Conservation (phyloP, 2,329 filamentous ascomycete genomes). For the Meredithiella fracta region DNA sequence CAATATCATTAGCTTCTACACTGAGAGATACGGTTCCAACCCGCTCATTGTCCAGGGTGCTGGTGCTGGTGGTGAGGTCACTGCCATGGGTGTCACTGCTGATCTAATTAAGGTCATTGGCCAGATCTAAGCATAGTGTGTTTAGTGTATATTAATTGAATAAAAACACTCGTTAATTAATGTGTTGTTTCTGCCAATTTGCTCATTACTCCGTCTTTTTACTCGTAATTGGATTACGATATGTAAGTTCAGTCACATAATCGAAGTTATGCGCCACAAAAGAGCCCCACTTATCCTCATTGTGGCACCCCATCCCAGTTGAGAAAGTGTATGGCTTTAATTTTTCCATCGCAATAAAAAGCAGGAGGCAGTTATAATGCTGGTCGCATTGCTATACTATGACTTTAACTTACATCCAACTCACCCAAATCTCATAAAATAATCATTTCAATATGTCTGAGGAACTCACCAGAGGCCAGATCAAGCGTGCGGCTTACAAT, state of each 20-base stretch:
- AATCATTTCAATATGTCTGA: constrained; percentile 17
- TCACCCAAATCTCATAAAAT: neutral
- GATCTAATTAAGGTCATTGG: constrained; percentile 81
- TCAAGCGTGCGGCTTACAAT: constrained; percentile 51
- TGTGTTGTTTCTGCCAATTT: no score
- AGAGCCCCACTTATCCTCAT: neutral
- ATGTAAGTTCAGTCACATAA: neutral
- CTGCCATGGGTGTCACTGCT: constrained; percentile 91
- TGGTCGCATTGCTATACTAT: neutral
- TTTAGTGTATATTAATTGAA: neutral
- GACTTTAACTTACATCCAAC: neutral
- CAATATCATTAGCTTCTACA: constrained; percentile 98
- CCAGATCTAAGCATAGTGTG: constrained; percentile 35
- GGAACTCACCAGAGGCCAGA: constrained; percentile 33
- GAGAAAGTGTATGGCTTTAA: constrained; percentile 3
- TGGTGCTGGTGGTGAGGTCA: constrained; percentile 86
- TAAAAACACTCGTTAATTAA: neutral
- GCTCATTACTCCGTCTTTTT: neutral
- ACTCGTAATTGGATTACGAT: neutral
- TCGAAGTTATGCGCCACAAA: neutral
- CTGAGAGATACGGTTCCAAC: constrained; percentile 78
- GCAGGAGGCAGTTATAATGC: neutral
- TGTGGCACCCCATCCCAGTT: constrained; percentile 3
- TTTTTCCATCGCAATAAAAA: constrained; percentile 6
- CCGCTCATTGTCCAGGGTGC: constrained; percentile 90